Base-by-base conservation (phyloP, 2,329 filamentous ascomycete genomes). In the Aspergillus aculeatus region DNA sequence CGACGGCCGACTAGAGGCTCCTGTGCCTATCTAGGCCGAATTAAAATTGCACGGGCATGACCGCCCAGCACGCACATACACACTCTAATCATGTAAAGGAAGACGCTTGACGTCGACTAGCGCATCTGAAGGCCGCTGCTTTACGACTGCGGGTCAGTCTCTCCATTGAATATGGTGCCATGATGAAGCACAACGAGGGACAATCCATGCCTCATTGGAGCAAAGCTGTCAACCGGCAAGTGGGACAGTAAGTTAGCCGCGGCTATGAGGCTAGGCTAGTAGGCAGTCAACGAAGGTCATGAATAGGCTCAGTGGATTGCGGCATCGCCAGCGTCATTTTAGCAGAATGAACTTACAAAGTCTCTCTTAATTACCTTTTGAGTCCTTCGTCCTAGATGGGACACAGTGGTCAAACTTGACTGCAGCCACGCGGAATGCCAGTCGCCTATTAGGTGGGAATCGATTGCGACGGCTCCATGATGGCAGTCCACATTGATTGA, bases 121-220 rank as follows among this genome's bases (percentile, higher is more conserved):
- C 35, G 23, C 38, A 44, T 29, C 19, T 54, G 44, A 47, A 38
- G 47, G 52, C 31, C 38, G 32, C 14, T 29, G 52, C 31, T 54
- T 16, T 47, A 47, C 19, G 53, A 10, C 24, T 29, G 53, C 53
- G 53, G 53, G 53, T 55, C 53, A 21, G 26, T 16, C 32, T 12
- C 32, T 35, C 41, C 38, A 7, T 19, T 19, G 19, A 3, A n/a
- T 19, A 47, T 48, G 53, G 53, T 55, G 53, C 53, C 53, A 35
- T 48, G 41, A 35, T 44, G 38, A 44, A 19, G 38, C 11, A 54
- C 38, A n/a, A 35, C 21, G 35, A 47, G 23, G 24, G 53, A 32
- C 53, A 48, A 47, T 48, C 52, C 24, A 55, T 32, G 5, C 53
- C 53, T 29, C 23, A 47, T 47, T 55, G 26, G 29, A 48, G 53